Conservation (phyloP, 2,329 filamentous ascomycete genomes). For the Cordyceps javanica region DNA sequence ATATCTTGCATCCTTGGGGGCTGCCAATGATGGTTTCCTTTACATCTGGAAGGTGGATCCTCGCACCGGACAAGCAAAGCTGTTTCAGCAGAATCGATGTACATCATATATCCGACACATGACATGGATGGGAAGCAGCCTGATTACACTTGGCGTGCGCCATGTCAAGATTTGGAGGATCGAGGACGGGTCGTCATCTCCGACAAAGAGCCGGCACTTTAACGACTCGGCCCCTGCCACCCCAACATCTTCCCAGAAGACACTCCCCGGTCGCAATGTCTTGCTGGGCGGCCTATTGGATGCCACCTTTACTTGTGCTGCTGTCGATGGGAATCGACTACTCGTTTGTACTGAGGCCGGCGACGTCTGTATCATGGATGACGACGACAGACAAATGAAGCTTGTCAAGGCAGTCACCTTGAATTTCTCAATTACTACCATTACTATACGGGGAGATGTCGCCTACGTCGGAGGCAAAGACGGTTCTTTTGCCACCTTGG, state of each 20-base stretch:
- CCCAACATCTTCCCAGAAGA: conserved; percentile 41
- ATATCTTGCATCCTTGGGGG: conserved; percentile 82
- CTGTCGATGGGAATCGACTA: conserved; percentile 66
- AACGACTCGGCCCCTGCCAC: conserved; percentile 32
- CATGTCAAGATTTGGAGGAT: conserved; percentile 93
- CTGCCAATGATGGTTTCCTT: conserved; percentile 86
- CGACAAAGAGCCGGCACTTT: conserved; percentile 54
- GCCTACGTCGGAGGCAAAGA: conserved; percentile 65
- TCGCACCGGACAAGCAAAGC: conserved; percentile 70
- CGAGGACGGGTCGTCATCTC: conserved; percentile 59
- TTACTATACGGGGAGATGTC: conserved; percentile 52
- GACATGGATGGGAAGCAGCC: conserved; percentile 78
- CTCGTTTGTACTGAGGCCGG: conserved; percentile 84
- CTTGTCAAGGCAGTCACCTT: conserved; percentile 60
- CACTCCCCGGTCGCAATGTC: conserved; percentile 80
- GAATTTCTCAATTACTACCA: conserved; percentile 62
- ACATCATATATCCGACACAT: conserved; percentile 81
- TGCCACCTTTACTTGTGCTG: conserved; percentile 74
- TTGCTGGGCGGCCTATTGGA: conserved; percentile 77
- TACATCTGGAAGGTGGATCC: conserved; percentile 85
- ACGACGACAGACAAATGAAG: conserved; percentile 64
- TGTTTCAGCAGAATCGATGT: conserved; percentile 85
- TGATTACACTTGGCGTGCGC: conserved; percentile 83
- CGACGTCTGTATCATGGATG: conserved; percentile 82
- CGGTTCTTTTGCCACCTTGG: conserved; percentile 50